Conservation (phyloP, 164 flowering plant genomes). For the Magnolia officinalis region DNA sequence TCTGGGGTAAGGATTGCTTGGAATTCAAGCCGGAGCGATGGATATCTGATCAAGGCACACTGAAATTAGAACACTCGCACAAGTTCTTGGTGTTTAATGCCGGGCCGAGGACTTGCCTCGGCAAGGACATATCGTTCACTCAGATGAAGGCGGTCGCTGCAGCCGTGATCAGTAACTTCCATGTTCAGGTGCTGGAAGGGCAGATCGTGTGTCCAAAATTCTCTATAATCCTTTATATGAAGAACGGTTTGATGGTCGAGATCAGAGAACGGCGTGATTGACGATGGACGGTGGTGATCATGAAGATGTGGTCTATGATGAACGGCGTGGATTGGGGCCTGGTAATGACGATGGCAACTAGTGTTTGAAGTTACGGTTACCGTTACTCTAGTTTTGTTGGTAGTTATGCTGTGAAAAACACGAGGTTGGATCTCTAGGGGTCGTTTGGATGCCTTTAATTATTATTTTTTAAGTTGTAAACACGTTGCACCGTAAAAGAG, state of each 20-base stretch:
- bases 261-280: conserved; percentile 8
- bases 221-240: conserved; percentile 36
- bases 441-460: too few relatives aligned
- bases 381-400: too few relatives aligned
- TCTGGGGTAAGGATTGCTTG: conserved; percentile 53
- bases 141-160: conserved; percentile 42
- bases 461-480: too few relatives aligned
- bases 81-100: conserved; percentile 42
- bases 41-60: conserved; percentile 28
- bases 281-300: too few relatives aligned
- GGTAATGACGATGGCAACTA: too few relatives aligned
- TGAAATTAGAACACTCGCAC: conserved; percentile 21
- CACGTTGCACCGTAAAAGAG: too few relatives aligned
- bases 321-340: too few relatives aligned
- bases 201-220: conserved; percentile 24
- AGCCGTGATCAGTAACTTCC: conserved; percentile 25
- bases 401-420: too few relatives aligned
- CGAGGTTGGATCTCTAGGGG: too few relatives aligned
- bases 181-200: conserved; percentile 25
- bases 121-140: conserved; percentile 33
- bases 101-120: conserved; percentile 48
- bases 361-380: too few relatives aligned
- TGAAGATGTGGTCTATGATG: too few relatives aligned
- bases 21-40: conserved; percentile 59
- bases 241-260: conserved; percentile 40